Evolutionary conservation across 345 rosid genomes (phyloP), one percentile per base, ranked within the genome.

Genomic region (Salix udensis): DNA sequence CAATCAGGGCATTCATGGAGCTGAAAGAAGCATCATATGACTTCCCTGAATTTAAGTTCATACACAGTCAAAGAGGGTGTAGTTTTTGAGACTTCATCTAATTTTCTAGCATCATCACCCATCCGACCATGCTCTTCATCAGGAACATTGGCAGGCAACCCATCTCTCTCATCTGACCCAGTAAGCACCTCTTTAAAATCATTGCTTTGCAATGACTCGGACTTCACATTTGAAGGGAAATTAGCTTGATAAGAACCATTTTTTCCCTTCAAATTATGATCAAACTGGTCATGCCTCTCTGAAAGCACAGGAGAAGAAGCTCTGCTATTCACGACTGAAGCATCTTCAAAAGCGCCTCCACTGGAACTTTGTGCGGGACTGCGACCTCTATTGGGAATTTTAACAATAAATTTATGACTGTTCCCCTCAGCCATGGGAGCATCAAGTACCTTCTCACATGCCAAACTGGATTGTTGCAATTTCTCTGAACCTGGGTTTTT

Each of bases 1-100:
- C 99, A 77, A 92, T 82, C 79, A 96, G 76, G 42, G 97, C 97
- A 89, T 91, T 87, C 76, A 95, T 93, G 48, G 96, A 87, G 72
- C 91, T 86, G 73, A 79, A 88, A 68, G 97, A 84, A 69, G 87
- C 86, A 65, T 92, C 94, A 48, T 75, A 84, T 71, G 83, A 72
- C 78, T 91, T 85, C 48, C 79, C 89, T n/a, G 7, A 86, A 39
- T 83, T 84, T 90, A 52, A 78, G 62, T 19, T 83, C 93, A 70
- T 82, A 76, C 74, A 83, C 91, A 34, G 86, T 78, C 4, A 88
- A 75, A 9, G 86, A 82, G 36, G 87, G 79, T 50, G 75, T 73
- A 80, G 76, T 69, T 84, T 88, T 90, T 7, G 85, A 76, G 65
- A 67, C 79, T 66, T 77, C 98, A 50, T 73, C 58, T 50, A 46